These are phyloP conservation scores for Funneliformis mosseae DNA, from an alignment of 192 early-diverging fungal species.

Conservation along the genomic window DNA sequence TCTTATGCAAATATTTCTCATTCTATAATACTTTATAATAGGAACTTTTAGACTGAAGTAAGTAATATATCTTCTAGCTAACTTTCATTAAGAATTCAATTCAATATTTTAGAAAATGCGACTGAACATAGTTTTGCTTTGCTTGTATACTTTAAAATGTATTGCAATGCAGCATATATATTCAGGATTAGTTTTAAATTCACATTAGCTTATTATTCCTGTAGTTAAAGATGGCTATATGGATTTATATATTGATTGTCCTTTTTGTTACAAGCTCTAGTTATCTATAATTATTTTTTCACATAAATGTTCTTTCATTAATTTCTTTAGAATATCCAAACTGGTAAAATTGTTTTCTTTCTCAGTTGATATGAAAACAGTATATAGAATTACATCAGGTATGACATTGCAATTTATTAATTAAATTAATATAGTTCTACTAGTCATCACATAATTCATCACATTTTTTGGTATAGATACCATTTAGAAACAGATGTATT, in stretches of 20 bases:
- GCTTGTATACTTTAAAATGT: background rate
- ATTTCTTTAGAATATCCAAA: conserved; percentile 12
- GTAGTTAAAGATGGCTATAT: too few relatives aligned
- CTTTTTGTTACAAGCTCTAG: background rate
- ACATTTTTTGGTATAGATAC: background rate
- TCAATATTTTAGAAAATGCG: background rate
- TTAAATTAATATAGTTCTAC: background rate
- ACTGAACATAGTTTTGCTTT: background rate
- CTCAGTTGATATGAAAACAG: background rate
- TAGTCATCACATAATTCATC: background rate
- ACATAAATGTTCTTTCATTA: background rate
- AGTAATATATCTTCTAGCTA: background rate
- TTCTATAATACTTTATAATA: background rate
- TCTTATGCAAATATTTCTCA: background rate
- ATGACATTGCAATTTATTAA: conserved; percentile 11
- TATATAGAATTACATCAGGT: background rate
- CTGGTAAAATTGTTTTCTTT: background rate
- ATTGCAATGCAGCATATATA: background rate
- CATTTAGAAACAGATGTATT: too few relatives aligned
- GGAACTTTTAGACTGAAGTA: background rate
- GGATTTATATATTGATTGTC: too few relatives aligned
- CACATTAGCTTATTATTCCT: too few relatives aligned
- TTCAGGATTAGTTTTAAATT: background rate
- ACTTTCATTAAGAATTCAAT: background rate
- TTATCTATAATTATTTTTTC: background rate